A percentile compares a stretch with the other conserved stretches of the same genome.
phyloP scores from a whole-genome alignment of 2,329 filamentous ascomycete species.

The Daldinia sp. region DNA sequence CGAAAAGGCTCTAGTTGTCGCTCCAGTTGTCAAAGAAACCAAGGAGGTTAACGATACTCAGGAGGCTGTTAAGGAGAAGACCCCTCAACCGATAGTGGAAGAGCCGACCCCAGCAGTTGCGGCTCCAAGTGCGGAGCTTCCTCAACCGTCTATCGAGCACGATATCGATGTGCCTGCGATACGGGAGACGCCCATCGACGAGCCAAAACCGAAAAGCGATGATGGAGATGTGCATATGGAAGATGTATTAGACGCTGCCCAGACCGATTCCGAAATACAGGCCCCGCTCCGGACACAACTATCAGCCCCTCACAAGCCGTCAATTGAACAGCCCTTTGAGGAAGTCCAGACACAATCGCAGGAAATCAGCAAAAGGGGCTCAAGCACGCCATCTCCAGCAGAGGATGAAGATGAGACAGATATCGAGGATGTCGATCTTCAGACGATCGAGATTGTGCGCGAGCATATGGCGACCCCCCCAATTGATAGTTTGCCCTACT shows the following conservation, averaged over 20 bases:
- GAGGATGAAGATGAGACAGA: constrained; percentile 64
- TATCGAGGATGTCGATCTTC: constrained; percentile 61
- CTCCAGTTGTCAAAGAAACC: constrained; percentile 13
- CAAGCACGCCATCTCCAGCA: constrained; percentile 58
- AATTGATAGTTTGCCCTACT: constrained; percentile 61
- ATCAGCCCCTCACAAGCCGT: constrained; percentile 34
- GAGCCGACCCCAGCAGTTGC: constrained; percentile 14
- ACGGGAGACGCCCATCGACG: constrained; percentile 15
- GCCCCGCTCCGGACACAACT: constrained; percentile 20
- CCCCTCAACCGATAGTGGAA: constrained; percentile 19
- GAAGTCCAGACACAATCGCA: constrained; percentile 40
- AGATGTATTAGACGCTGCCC: constrained; percentile 42
- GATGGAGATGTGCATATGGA: constrained; percentile 50
- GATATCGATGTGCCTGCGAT: constrained; percentile 36
- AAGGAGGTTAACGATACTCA: constrained; percentile 20
- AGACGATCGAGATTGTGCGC: constrained; percentile 59
- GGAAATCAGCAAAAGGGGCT: constrained; percentile 43
- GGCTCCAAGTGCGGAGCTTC: constrained; percentile 34
- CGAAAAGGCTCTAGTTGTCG: constrained; percentile 34
- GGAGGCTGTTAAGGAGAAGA: constrained; percentile 32
- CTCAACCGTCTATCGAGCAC: constrained; percentile 44
- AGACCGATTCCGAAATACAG: constrained; percentile 33
- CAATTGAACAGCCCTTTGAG: constrained; percentile 40
- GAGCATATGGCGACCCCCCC: constrained; percentile 64
- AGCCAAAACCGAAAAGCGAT: constrained; percentile 37